Conservation (phyloP, 1,284 basidiomycete genomes). For the Schizopora paradoxa region DNA sequence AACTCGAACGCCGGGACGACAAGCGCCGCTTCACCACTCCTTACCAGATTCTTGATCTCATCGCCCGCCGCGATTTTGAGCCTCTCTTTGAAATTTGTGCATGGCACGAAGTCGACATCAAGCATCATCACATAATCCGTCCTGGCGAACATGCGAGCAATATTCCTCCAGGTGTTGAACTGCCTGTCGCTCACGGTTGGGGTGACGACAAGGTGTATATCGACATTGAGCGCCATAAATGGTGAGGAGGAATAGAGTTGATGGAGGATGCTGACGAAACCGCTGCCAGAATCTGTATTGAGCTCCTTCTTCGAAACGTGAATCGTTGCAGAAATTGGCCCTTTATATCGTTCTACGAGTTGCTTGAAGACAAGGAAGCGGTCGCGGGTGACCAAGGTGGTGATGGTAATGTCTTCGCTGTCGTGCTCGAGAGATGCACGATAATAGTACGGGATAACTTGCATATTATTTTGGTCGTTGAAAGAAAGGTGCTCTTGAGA, state of each 20-base stretch:
- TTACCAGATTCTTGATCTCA: constrained; percentile 35
- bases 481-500: constrained; percentile 14
- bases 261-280: constrained; percentile 54
- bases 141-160: constrained; percentile 72
- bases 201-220: constrained; percentile 84
- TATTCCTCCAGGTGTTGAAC: constrained; percentile 84
- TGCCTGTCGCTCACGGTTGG: constrained; percentile 62
- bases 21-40: constrained; percentile 55
- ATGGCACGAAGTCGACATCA: constrained; percentile 80
- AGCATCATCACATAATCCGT: constrained; percentile 85
- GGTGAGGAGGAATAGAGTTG: constrained; percentile 59
- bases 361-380: constrained; percentile 67
- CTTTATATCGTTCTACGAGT: constrained; percentile 68
- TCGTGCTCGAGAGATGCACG: constrained; percentile 48
- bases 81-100: constrained; percentile 67
- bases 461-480: constrained; percentile 41
- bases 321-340: constrained; percentile 78
- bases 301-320: constrained; percentile 48
- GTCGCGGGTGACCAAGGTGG: constrained; percentile 77
- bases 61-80: constrained; percentile 32
- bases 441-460: constrained; percentile 77
- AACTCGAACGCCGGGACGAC: constrained; percentile 82
- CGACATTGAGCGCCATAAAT: constrained; percentile 64
- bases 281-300: constrained; percentile 31
- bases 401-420: constrained; percentile 71